A percentile compares a stretch with the other conserved stretches of the same genome.
phyloP scores from a whole-genome alignment of 179 eudicot genomes.

The Heliamphora pulchella region DNA sequence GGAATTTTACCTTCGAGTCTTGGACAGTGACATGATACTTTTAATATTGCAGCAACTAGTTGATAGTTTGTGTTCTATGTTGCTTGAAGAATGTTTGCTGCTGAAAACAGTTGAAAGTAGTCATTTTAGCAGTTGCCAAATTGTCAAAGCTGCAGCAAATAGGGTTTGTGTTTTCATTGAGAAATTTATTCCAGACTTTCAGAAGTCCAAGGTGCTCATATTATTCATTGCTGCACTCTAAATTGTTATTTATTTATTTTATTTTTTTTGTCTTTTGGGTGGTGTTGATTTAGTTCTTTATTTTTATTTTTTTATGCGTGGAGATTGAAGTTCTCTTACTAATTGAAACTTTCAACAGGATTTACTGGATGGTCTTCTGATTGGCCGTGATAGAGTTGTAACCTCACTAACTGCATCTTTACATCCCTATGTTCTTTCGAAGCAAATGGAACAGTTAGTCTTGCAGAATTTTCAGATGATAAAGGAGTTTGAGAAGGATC shows the following conservation, averaged over 20 bases:
- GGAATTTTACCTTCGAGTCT: background rate
- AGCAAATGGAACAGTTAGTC: constrained; percentile 53
- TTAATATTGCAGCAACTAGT: constrained; percentile 66
- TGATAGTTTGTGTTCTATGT: constrained; percentile 55
- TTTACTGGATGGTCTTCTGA: constrained; percentile 54
- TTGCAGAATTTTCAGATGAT: constrained; percentile 52
- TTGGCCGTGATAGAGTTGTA: constrained; percentile 40
- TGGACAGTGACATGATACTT: constrained; percentile 6
- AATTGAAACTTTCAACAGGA: constrained; percentile 31
- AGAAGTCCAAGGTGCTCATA: constrained; percentile 63
- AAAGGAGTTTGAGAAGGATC: constrained; percentile 43
- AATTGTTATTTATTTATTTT: background rate
- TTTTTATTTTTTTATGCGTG: background rate
- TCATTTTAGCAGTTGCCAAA: constrained; percentile 56
- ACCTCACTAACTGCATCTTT: constrained; percentile 29
- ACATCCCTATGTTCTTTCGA: constrained; percentile 50
- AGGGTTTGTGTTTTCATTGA: constrained; percentile 41
- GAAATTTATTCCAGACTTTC: constrained; percentile 46
- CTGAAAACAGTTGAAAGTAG: constrained; percentile 43
- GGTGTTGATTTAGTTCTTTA: background rate
- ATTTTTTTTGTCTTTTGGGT: background rate
- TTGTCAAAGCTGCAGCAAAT: constrained; percentile 39
- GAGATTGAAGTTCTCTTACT: background rate
- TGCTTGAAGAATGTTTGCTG: constrained; percentile 63
- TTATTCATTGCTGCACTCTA: background rate